Conservation (phyloP, 768 basidiomycete genomes). For the Sistotremastrum niveocremeum region DNA sequence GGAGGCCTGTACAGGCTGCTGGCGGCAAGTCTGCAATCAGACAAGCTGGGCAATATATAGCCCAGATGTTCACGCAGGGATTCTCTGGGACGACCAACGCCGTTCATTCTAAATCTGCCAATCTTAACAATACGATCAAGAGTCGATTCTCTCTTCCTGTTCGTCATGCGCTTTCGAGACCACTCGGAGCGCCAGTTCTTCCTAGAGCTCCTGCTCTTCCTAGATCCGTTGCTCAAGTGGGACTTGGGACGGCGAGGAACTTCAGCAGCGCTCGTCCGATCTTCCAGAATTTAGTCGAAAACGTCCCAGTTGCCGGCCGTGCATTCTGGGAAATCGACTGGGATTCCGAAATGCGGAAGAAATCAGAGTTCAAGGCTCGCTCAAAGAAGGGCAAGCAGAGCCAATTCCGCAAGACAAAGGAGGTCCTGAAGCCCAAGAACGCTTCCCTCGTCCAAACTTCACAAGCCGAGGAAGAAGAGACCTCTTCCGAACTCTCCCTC, state of each 20-base stretch:
- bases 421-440: slow-evolving; percentile 17
- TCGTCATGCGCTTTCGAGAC: slow-evolving; percentile 35
- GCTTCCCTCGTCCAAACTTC: slow-evolving; percentile 5
- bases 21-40: too few species aligned
- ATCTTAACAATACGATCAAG: slow-evolving; percentile 24
- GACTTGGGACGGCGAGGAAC: slow-evolving; percentile 61
- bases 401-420: slow-evolving; percentile 10
- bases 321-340: slow-evolving; percentile 65
- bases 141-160: slow-evolving; percentile 44
- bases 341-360: slow-evolving; percentile 34
- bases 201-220: slow-evolving; percentile 43
- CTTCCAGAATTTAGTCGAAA: slow-evolving; percentile 69
- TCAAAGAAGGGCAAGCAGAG: slow-evolving; percentile 10
- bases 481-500: slow-evolving; percentile 48
- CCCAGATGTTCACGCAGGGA: too few species aligned
- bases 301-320: slow-evolving; percentile 63
- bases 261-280: slow-evolving; percentile 63
- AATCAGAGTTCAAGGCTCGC: slow-evolving; percentile 8
- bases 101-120: too few species aligned
- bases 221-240: slow-evolving; percentile 46
- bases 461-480: background rate
- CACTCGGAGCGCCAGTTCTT: slow-evolving; percentile 34
- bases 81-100: too few species aligned
- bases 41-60: too few species aligned
- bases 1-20: too few species aligned